These are phyloP conservation scores for Ophiocordyceps australis DNA, from an alignment of 2,329 filamentous ascomycete genomes.

Conservation along the genomic window DNA sequence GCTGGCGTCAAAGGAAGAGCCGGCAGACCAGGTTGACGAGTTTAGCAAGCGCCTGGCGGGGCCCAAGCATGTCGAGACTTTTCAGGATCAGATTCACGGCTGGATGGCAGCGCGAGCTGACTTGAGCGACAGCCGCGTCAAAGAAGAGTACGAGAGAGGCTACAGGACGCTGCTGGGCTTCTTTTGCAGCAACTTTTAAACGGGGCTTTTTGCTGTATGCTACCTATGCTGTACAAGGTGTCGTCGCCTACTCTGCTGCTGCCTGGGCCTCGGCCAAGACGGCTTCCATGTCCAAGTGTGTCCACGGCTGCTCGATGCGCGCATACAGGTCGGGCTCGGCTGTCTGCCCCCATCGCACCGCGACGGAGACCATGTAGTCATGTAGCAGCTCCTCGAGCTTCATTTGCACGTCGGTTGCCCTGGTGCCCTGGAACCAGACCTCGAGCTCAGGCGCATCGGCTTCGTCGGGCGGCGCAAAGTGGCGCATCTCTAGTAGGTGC, in stretches of 20 bases:
- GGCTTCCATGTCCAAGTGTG: slow-evolving; percentile 17
- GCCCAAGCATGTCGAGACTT: slow-evolving; percentile 46
- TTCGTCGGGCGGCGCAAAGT: slow-evolving; percentile 37
- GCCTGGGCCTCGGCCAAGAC: slow-evolving; percentile 25
- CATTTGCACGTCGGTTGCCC: slow-evolving; percentile 15
- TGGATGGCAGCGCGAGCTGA: slow-evolving; percentile 55
- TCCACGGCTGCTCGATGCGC: slow-evolving; percentile 11
- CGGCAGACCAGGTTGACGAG: slow-evolving; percentile 32
- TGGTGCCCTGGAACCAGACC: slow-evolving; percentile 11
- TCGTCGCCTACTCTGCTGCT: neutral
- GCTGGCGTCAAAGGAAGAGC: slow-evolving; percentile 49
- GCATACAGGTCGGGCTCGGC: slow-evolving; percentile 22
- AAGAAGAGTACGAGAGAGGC: slow-evolving; percentile 42
- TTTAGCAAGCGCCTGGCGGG: slow-evolving; percentile 34
- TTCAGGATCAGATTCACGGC: slow-evolving; percentile 48
- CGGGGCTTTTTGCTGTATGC: no score
- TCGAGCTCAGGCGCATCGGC: slow-evolving; percentile 6
- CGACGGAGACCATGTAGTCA: slow-evolving; percentile 36
- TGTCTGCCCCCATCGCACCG: slow-evolving; percentile 13
- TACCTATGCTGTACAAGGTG: neutral
- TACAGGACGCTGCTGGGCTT: slow-evolving; percentile 41
- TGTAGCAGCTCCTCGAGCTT: slow-evolving; percentile 21
- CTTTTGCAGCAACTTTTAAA: slow-evolving; percentile 30
- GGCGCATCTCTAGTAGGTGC: slow-evolving; percentile 47
- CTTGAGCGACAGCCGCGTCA: slow-evolving; percentile 35